Evolutionary conservation across 768 basidiomycete genomes (phyloP).

Genomic region (Heimioporus sp.): DNA sequence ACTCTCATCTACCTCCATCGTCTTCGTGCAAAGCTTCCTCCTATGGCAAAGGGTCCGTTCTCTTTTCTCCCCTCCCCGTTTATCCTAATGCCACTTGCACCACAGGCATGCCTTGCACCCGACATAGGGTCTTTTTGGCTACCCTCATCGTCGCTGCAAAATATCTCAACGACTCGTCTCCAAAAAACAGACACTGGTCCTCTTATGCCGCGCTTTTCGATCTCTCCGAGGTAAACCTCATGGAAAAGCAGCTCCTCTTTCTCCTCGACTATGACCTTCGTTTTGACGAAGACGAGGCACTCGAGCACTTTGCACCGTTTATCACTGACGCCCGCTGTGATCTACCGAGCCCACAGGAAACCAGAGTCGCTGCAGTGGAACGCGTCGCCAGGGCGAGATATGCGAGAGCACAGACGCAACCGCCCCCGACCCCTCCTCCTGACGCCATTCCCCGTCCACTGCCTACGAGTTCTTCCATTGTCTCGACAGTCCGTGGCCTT

Average conservation of each 20-base stretch:
- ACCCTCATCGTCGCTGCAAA: conserved; percentile 95
- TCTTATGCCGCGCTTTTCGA: conserved; percentile 75
- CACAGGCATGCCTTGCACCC: conserved; percentile 80
- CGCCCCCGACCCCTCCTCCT: conserved; percentile 42
- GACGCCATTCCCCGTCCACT: conserved; percentile 30
- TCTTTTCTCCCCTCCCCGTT: background rate
- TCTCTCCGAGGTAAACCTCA: conserved; percentile 81
- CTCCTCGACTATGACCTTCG: conserved; percentile 92
- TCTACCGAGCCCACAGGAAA: conserved; percentile 35
- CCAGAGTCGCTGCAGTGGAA: conserved; percentile 52
- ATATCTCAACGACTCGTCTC: conserved; percentile 95
- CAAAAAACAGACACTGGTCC: conserved; percentile 95
- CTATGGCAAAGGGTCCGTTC: conserved; percentile 77
- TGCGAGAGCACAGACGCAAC: conserved; percentile 48
- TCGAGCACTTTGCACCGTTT: conserved; percentile 68
- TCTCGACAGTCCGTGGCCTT: conserved; percentile 57
- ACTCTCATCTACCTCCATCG: conserved; percentile 92
- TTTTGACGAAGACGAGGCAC: conserved; percentile 81
- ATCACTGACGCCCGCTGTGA: conserved; percentile 33
- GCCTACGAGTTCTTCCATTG: conserved; percentile 36
- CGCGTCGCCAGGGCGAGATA: conserved; percentile 53
- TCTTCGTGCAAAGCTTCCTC: conserved; percentile 74
- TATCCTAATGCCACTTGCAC: conserved; percentile 8
- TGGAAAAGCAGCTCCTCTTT: conserved; percentile 95
- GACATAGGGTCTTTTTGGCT: conserved; percentile 94